Conservation (phyloP, 208 protist genomes). For the Crithidia fasciculata region DNA sequence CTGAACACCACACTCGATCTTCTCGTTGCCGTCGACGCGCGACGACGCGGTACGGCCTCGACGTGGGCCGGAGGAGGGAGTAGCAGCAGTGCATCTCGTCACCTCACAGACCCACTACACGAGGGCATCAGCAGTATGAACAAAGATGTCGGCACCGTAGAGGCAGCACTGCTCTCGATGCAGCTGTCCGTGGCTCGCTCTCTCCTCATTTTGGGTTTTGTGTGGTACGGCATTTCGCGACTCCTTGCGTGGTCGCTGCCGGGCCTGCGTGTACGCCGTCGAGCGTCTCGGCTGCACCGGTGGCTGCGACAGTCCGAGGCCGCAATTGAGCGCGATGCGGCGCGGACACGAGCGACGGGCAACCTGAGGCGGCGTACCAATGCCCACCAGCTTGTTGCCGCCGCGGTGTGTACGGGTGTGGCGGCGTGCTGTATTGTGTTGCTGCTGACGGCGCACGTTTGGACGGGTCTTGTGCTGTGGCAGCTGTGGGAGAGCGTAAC, state of each 20-base stretch:
- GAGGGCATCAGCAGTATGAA: too few species aligned
- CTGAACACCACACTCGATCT: neutral
- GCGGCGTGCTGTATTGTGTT: neutral
- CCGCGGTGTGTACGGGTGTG: constrained; percentile 2
- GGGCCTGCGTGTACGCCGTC: neutral
- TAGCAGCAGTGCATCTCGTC: too few species aligned
- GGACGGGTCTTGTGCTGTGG: constrained; percentile 19
- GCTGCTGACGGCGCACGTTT: constrained; percentile 29
- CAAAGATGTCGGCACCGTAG: neutral
- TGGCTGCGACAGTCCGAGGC: constrained; percentile 1
- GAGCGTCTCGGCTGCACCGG: neutral
- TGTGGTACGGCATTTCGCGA: neutral
- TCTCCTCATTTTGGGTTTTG: neutral
- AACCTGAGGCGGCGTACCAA: constrained; percentile 11
- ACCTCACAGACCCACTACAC: too few species aligned
- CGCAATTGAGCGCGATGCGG: neutral
- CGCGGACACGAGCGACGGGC: neutral
- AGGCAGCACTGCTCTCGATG: neutral
- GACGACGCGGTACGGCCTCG: neutral
- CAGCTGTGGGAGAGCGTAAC: neutral
- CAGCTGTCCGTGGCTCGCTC: neutral
- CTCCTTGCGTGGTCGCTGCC: constrained; percentile 4
- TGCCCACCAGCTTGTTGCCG: constrained; percentile 11
- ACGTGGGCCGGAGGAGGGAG: too few species aligned
- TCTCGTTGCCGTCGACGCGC: neutral